Evolutionary conservation across 352 stramenopile genomes (phyloP).

Genomic region (Phytophthora cryptogea): DNA sequence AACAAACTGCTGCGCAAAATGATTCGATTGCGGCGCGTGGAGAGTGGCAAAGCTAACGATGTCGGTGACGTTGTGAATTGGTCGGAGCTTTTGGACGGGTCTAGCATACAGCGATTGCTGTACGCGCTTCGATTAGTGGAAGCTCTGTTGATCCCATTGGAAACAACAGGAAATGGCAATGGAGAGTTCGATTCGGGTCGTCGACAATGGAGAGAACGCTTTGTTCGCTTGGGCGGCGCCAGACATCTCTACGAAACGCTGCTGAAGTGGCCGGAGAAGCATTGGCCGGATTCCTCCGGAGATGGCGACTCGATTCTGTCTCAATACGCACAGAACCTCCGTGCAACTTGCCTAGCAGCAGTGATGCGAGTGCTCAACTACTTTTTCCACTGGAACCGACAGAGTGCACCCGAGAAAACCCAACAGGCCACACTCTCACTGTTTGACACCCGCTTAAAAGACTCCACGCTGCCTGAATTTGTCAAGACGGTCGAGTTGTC

Average conservation of each 20-base stretch:
- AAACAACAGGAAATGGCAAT: conserved; percentile 1
- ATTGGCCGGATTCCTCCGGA: background rate
- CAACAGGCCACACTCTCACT: conserved; percentile 3
- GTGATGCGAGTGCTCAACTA: conserved; percentile 53
- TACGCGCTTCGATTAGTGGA: conserved; percentile 77
- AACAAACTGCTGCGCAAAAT: conserved; percentile 64
- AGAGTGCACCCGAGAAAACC: background rate
- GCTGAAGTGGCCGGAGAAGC: conserved; percentile 27
- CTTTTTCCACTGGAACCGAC: conserved; percentile 40
- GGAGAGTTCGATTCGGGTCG: conserved; percentile 44
- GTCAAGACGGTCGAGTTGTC: conserved; percentile 32
- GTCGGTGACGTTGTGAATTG: conserved; percentile 39
- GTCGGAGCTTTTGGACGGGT: conserved; percentile 47
- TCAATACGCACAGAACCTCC: conserved; percentile 45
- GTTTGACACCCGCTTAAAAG: conserved; percentile 42
- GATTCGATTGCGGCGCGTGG: conserved; percentile 49
- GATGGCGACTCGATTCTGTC: conserved; percentile 6
- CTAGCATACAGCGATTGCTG: conserved; percentile 57
- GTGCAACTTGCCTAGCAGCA: conserved; percentile 52
- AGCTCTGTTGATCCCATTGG: conserved; percentile 57
- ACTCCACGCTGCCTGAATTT: conserved; percentile 41
- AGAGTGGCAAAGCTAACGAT: conserved; percentile 3
- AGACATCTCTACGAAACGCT: conserved; percentile 51
- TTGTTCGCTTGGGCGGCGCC: conserved; percentile 64
- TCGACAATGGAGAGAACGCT: conserved; percentile 79